Evolutionary conservation across 108 stramenopile genomes (phyloP), one percentile per base, ranked within the genome.

Genomic region (Nitzschia sp.): DNA sequence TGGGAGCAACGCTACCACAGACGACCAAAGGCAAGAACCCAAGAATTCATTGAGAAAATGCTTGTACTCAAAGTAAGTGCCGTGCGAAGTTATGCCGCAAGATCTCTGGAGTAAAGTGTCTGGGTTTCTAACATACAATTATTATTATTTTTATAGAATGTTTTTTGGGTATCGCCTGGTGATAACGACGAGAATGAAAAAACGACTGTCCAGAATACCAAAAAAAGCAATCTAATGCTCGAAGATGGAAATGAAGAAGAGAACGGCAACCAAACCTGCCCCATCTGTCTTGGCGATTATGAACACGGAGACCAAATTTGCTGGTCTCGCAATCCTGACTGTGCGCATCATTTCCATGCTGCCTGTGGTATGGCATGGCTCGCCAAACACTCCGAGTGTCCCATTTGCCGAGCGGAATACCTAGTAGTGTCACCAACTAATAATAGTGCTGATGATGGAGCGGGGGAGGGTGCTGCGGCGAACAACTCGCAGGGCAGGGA

Each of bases 331-430:
- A 90, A 93, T 59, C n/a, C 58, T 9, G 57, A 72, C 32, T 90
- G 89, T 58, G 77, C 73, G 15, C 89, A 93, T 56, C 79, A 66
- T 1, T 93, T 85, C 64, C 92, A 93, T 69, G 63, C 72, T 2
- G 76, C 76, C 17, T 93, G 92, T 68, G 55, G 55, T 6, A 56
- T 56, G 55, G 38, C 83, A 54, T 93, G 92, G 92, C 55, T 93
- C 1, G 63, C 78, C 55, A 76, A 81, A 54, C 75, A 80, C 46
- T 54, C 75, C 38, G 80, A 74, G 2, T 93, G 92, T 76, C 92
- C 92, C 0, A 88, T 87, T 67, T 93, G 92, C 72, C 76, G 92
- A 47, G 69, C 79, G 62, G 76, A 88, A 27, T 93, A 89, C 63
- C 77, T 92, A 32, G 58, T 86, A 29, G 76, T n/a, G n/a, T n/a